Evolutionary conservation across 2,329 filamentous ascomycete species (phyloP), one percentile per base, ranked within the genome.

Genomic region (Alternaria alternata): DNA sequence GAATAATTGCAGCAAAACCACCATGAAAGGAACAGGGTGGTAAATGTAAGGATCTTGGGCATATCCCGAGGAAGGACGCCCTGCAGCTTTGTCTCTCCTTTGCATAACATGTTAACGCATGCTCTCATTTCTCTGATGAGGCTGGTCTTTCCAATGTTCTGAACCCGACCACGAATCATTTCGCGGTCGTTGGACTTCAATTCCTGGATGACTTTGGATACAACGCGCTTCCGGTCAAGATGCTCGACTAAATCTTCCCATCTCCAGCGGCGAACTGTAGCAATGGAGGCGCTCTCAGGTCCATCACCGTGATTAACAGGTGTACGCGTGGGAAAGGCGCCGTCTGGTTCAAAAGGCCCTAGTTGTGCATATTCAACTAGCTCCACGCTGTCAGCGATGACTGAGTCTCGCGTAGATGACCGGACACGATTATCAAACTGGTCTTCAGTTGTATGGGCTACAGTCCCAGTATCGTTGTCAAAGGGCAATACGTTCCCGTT

Each of bases 151-250:
- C 60, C 65, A 7, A 78, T 57, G 1, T 49, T 47, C 2, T 34
- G 51, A 7, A 77, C 44, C 11, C 74, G 67, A 2, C 46, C 61
- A 7, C 72, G 61, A 14, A 78, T 58, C 0, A 51, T 62, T 28
- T 74, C 72, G 7, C 66, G 62, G 7, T 73, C 64, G 9, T 53
- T 30, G 2, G 43, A n/a, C 9, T 22, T 52, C 60, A 81, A 70
- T 11, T 78, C 72, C 7, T 66, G 59, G 1, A 85, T 66, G 2
- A 80, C 62, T 52, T 82, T 81, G 49, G 83, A 79, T 22, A 85
- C 63, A 1, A 83, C 68, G 6, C 81, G 77, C 39, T 80, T 78
- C 11, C 82, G 74, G 61, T 86, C 82, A 8, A 62, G 43, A 3
- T 73, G 69, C 8, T 75, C 71, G 38, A 78, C 66, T 4, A 86